Evolutionary conservation across 495 filamentous ascomycete species (phyloP), one percentile per base, ranked within the genome.

Genomic region (Hypoxylon subgilvum): DNA sequence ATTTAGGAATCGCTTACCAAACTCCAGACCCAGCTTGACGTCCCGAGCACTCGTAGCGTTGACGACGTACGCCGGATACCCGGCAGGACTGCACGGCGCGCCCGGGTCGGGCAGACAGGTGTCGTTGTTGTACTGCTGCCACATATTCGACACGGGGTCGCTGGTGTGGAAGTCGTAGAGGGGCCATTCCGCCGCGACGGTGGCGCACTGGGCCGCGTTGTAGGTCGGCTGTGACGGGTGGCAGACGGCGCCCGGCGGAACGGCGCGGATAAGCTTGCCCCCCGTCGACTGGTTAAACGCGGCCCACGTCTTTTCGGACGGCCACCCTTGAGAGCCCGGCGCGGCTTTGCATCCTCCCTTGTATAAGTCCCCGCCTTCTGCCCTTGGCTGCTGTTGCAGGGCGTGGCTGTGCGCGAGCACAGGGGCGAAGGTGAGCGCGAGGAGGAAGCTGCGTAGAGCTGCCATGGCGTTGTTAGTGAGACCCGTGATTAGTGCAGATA

Each of bases 171-270:
- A 74, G 23, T 66, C 65, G 36, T 67, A 72, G 45, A 65, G 73
- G 2, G 46, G 21, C 72, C 75, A 77, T 40, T 25, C 66, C 32
- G 54, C 28, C 23, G 55, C 50, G 57, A 78, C 65, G 28, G 28
- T 13, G 23, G 66, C 41, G 53, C 78, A 79, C 22, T 69, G 45
- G 38, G 57, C 46, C 48, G 68, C 41, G 63, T 73, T 57, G 66
- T 69, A 71, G 40, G 67, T 49, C 28, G 68, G 45, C 53, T 72
- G 61, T 69, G 44, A 60, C 30, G 68, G 57, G 66, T 88, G 84
- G 65, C 85, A 88, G 41, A 81, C 69, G 49, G 76, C 75, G 57
- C 76, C 85, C 13, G 81, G 73, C 41, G 86, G 82, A 45, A 70
- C 30, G 19, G 78, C 79, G 14, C 63, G 67, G 51, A 85, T 71